These are phyloP conservation scores for Metschnikowia proteae DNA, from an alignment of 805 yeast genomes.

Conservation along the genomic window DNA sequence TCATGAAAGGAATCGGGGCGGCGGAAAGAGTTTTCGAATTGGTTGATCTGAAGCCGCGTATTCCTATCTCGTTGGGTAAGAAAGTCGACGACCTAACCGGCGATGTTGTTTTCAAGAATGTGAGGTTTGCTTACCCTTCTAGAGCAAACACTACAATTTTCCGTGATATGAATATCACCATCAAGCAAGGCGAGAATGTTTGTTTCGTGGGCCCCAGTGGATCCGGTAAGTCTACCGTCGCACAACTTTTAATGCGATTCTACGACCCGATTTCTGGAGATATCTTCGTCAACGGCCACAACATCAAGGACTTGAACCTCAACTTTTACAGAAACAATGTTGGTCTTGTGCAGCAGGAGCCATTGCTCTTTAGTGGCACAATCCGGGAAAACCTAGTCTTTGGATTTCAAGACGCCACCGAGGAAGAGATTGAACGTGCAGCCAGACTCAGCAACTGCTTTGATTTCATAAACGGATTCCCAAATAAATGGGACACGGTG, in stretches of 20 bases:
- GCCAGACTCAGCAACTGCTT: constrained; percentile 68
- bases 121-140: constrained; percentile 79
- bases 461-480: constrained; percentile 67
- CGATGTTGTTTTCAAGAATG: constrained; percentile 57
- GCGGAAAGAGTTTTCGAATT: constrained; percentile 88
- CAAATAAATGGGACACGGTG: constrained; percentile 73
- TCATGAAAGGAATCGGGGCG: constrained; percentile 97
- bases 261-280: constrained; percentile 73
- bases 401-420: constrained; percentile 58
- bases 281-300: constrained; percentile 60
- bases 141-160: constrained; percentile 71
- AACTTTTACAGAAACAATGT: constrained; percentile 67
- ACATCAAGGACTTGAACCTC: constrained; percentile 62
- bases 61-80: constrained; percentile 62
- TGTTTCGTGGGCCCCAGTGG: constrained; percentile 98
- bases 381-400: constrained; percentile 79
- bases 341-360: constrained; percentile 95
- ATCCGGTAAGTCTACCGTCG: constrained; percentile 88
- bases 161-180: constrained; percentile 51
- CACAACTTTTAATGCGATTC: constrained; percentile 73
- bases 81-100: constrained; percentile 44
- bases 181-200: constrained; percentile 78
- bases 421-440: constrained; percentile 58
- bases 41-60: constrained; percentile 70
- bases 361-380: constrained; percentile 81